Evolutionary conservation across 345 rosid species (phyloP).

Genomic region (Lepidium africanum): DNA sequence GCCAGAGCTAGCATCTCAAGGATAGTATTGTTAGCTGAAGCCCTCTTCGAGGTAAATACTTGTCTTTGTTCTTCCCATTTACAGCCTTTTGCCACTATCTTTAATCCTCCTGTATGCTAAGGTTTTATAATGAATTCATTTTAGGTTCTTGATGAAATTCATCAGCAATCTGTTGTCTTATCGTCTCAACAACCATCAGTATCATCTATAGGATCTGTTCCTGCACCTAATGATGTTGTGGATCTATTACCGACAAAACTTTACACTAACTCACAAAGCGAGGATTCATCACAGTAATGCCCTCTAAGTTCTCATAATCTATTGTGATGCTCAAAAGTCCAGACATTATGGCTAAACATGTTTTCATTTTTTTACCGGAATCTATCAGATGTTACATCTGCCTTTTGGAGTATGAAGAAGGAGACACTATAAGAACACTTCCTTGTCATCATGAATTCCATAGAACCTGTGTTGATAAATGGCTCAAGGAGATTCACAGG

Average conservation of each 20-base stretch:
- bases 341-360: background rate
- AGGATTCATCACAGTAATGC: constrained; percentile 78
- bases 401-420: constrained; percentile 95
- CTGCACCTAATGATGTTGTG: constrained; percentile 88
- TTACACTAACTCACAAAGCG: constrained; percentile 49
- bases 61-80: background rate
- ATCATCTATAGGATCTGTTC: constrained; percentile 88
- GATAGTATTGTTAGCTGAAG: constrained; percentile 97
- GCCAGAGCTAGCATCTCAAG: constrained; percentile 97
- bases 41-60: constrained; percentile 74
- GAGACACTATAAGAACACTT: constrained; percentile 70
- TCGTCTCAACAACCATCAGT: constrained; percentile 82
- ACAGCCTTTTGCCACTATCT: background rate
- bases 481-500: constrained; percentile 99
- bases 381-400: constrained; percentile 83
- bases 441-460: constrained; percentile 95
- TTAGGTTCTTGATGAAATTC: constrained; percentile 99
- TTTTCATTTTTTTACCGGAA: background rate
- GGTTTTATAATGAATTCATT: constrained; percentile 19
- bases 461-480: constrained; percentile 75
- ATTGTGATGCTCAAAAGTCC: background rate
- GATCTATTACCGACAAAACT: constrained; percentile 68
- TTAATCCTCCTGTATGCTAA: constrained; percentile 15
- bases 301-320: background rate
- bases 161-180: constrained; percentile 91